Evolutionary conservation across 495 filamentous ascomycete species (phyloP).

Genomic region (Penicillium chermesinum): DNA sequence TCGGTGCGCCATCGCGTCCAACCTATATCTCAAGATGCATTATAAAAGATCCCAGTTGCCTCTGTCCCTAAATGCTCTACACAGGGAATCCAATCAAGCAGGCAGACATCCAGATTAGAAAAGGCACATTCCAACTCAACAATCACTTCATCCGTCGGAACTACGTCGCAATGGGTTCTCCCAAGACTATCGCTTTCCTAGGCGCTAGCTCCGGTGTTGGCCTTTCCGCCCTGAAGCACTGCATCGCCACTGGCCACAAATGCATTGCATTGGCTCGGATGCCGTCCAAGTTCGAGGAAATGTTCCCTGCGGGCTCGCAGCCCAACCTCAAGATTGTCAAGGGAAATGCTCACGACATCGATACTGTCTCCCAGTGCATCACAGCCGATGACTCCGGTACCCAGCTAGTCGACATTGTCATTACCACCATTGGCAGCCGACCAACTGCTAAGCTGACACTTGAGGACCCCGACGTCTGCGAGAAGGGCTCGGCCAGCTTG

Average conservation of each 20-base stretch:
- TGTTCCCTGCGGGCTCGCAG: slow-evolving; percentile 30
- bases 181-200: slow-evolving; percentile 41
- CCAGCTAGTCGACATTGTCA: slow-evolving; percentile 24
- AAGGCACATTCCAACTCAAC: no score
- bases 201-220: slow-evolving; percentile 49
- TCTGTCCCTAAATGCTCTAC: neutral
- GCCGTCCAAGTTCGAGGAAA: slow-evolving; percentile 53
- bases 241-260: slow-evolving; percentile 47
- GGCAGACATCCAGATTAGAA: no score
- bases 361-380: slow-evolving; percentile 33
- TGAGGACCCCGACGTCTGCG: slow-evolving; percentile 55
- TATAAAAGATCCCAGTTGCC: neutral
- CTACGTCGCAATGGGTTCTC: slow-evolving; percentile 9
- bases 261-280: slow-evolving; percentile 53
- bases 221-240: slow-evolving; percentile 41
- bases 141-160: neutral
- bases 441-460: slow-evolving; percentile 21
- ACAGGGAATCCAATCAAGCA: neutral
- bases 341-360: slow-evolving; percentile 48
- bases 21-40: neutral
- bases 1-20: neutral
- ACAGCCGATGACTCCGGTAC: slow-evolving; percentile 14
- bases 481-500: slow-evolving; percentile 42
- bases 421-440: slow-evolving; percentile 31
- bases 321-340: slow-evolving; percentile 43